These are phyloP conservation scores for Xenoacremonium recifei DNA, from an alignment of 2,329 filamentous ascomycete species.

Conservation along the genomic window DNA sequence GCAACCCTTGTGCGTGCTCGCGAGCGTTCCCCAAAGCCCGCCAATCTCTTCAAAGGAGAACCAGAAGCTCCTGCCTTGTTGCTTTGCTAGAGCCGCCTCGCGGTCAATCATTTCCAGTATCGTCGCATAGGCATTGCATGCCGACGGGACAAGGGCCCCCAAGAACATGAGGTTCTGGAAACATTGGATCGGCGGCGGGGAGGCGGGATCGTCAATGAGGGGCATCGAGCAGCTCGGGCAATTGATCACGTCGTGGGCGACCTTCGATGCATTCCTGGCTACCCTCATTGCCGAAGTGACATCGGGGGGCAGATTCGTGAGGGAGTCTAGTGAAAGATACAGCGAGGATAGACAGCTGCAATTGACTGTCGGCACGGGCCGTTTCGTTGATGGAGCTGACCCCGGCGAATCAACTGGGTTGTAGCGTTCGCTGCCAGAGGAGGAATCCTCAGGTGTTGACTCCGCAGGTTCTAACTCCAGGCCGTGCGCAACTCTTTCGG, in stretches of 20 bases:
- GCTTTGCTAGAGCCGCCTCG: constrained; percentile 45
- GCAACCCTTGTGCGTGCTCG: constrained; percentile 25
- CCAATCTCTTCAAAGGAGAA: constrained; percentile 49
- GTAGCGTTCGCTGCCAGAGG: constrained; percentile 19
- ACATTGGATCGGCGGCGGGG: constrained; percentile 43
- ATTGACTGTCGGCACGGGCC: constrained; percentile 25
- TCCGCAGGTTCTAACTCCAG: constrained; percentile 9
- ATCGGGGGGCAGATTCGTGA: constrained; percentile 45
- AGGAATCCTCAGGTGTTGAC: constrained; percentile 11
- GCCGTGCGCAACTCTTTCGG: constrained; percentile 16
- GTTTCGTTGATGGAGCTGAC: constrained; percentile 10
- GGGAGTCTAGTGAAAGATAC: constrained; percentile 49
- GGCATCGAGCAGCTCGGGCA: constrained; percentile 49
- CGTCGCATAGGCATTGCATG: constrained; percentile 55
- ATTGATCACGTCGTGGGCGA: constrained; percentile 50
- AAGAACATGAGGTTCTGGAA: constrained; percentile 61
- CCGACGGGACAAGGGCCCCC: constrained; percentile 55
- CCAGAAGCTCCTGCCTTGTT: constrained; percentile 38
- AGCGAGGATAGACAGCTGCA: constrained; percentile 51
- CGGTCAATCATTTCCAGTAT: constrained; percentile 55
- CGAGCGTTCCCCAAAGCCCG: constrained; percentile 44
- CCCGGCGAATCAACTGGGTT: constrained; percentile 17
- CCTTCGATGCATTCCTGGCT: constrained; percentile 46
- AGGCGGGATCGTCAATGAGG: constrained; percentile 31
- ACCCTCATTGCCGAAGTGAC: constrained; percentile 46